Evolutionary conservation across 1,139 yeast species (phyloP).

Genomic region (Geotrichum fermentans): DNA sequence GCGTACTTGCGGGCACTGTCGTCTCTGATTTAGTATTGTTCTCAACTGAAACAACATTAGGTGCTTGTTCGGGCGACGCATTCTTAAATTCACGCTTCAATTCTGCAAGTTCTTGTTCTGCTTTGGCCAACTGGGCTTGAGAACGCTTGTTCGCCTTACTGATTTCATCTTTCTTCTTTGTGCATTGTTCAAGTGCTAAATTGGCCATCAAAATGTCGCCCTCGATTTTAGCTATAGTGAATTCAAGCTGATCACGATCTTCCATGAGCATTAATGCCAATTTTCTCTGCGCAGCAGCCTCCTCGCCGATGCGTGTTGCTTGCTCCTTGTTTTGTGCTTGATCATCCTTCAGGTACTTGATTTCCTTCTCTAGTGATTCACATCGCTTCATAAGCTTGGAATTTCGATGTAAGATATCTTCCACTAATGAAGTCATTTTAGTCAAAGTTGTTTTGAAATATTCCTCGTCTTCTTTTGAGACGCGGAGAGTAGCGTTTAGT

Average conservation of each 20-base stretch:
- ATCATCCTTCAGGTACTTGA: background rate
- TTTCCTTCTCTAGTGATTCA: background rate
- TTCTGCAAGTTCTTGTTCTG: no score
- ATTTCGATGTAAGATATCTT: constrained; percentile 1
- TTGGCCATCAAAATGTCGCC: no score
- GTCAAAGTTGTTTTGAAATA: background rate
- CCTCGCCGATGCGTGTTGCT: background rate
- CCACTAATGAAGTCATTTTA: constrained; percentile 2
- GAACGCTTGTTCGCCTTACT: no score
- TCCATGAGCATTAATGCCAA: background rate
- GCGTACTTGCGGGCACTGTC: no score
- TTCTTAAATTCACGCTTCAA: no score
- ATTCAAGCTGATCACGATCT: constrained; percentile 15
- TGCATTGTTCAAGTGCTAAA: no score
- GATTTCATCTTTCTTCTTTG: no score
- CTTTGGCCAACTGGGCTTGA: no score
- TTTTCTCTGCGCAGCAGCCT: constrained; percentile 5
- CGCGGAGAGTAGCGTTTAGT: no score
- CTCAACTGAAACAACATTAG: no score
- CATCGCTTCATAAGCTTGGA: background rate
- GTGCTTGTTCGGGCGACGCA: no score
- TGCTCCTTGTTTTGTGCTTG: background rate
- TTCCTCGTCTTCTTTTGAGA: constrained; percentile 1
- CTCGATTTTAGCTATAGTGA: constrained; percentile 14
- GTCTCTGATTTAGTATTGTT: no score